Base-by-base conservation (phyloP, 257 asterid species). In the Primulina tabacum region DNA sequence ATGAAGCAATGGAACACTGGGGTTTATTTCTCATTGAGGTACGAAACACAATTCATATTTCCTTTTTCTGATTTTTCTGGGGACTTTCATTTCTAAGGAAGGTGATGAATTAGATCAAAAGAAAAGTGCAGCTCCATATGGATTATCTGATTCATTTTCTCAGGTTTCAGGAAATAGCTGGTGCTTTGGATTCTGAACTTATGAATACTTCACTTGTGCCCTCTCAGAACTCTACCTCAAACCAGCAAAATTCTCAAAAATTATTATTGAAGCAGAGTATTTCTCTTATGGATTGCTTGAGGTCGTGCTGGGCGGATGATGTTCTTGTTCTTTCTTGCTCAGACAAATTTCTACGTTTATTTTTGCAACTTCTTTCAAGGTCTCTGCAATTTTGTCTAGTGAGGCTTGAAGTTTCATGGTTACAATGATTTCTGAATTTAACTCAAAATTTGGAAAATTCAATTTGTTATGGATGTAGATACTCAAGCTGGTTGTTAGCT, bases 101-200 rank as follows among this genome's bases (percentile, higher is more conserved):
- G 64, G 52, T 67, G 50, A 56, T 66, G 20, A 38, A 64, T 4
- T 12, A 4, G 37, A 16, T 72, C 26, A 53, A 37, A 75, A 18
- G 74, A 57, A 21, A 38, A 43, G 24, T 53, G 24, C 26, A 47
- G 38, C 71, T 14, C 70, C 50, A 61, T 43, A 71, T 67, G 35
- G 57, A 70, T 62, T 69, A 67, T 72, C 76, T 73, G 71, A 68
- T 82, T 78, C 64, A 47, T 67, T 71, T 72, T 79, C 80, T 81
- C 85, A 92, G 98, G 86, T 94, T 94, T 82, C 99, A 90, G 90
- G 97, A 94, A 84, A 91, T 94, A 69, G 99, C 97, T 7, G 96
- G 97, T 76, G 86, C 90, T 79, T 76, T 94, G 88, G 99, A 94
- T 87, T 88, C 97, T 75, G 88, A 90, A 60, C 96, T 94, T 66